Evolutionary conservation across 345 rosid genomes (phyloP).

Genomic region (Geranium brycei): DNA sequence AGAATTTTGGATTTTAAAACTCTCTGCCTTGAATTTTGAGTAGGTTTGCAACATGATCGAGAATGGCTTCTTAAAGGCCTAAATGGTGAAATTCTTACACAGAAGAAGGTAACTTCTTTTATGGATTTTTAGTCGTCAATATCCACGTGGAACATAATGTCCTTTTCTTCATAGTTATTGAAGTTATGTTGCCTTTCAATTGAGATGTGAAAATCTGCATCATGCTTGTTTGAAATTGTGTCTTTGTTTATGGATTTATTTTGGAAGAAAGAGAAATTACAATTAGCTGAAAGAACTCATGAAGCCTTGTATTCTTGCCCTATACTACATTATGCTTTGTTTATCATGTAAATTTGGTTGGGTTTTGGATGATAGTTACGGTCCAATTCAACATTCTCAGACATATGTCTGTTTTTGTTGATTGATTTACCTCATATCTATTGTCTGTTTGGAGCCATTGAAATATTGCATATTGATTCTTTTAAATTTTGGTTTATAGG

Average conservation of each 20-base stretch:
- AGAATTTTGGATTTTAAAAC: no score
- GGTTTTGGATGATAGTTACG: background rate
- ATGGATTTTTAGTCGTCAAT: background rate
- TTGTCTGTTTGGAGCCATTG: background rate
- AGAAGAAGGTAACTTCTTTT: constrained; percentile 55
- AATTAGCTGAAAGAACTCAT: background rate
- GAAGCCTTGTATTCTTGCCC: background rate
- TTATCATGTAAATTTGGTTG: background rate
- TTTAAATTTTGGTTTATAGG: constrained; percentile 35
- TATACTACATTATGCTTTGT: background rate
- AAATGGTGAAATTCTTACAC: constrained; percentile 73
- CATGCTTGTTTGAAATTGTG: background rate
- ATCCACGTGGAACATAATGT: background rate
- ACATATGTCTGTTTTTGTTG: background rate
- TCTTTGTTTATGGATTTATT: no score
- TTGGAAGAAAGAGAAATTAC: background rate
- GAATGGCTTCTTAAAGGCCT: constrained; percentile 78
- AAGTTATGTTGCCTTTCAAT: no score
- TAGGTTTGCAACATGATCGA: constrained; percentile 76
- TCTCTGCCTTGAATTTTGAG: constrained; percentile 8
- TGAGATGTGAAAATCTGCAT: no score
- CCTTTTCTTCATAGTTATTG: background rate
- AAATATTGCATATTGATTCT: constrained; percentile 4
- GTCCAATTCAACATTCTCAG: background rate
- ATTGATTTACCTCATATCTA: background rate